Base-by-base conservation (phyloP, 169 alveolate species). In the Plasmodium vivax region DNA sequence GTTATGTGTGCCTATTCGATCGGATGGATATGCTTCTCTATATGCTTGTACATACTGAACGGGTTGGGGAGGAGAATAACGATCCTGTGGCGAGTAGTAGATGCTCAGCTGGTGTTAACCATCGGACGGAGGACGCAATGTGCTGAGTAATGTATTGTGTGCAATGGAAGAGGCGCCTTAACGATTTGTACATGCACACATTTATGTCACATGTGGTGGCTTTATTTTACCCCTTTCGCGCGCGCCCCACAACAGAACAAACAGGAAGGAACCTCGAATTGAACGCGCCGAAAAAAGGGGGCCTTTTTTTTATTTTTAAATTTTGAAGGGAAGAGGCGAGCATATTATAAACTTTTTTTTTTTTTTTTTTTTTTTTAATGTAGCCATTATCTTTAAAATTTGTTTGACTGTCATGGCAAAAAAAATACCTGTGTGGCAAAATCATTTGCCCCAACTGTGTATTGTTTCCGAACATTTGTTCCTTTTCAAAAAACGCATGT, bases 361-460 rank as follows among this genome's bases (percentile, higher is more conserved):
- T 34, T 77, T 77, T 77, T 38, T 32, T 77, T 38, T 38, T 34
- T 74, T 36, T 30, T 34, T 77, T 77, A 77, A 45, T 38, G 51
- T n/a, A 77, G 51, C 51, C 34, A 77, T n/a, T 38, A 77, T 38
- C 51, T 32, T 32, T 77, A 38, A 38, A 38, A n/a, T 77, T 38
- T 77, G 51, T 77, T 77, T 77, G 62, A 77, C 43, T 38, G n/a
- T 38, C 38, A 7, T 77, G 51, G 23, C 43, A 36, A 77, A 36
- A 38, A 77, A 77, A 77, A 14, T 32, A 77, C 32, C 19, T 45
- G 58, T 77, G 58, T 30, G 38, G 84, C 43, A 77, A 77, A 77
- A 77, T 38, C 2, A 16, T 77, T 36, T 77, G 84, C 84, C 51
- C 84, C n/a, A 74, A 74, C 27, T 74, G 38, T n/a, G 36, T 77